Evolutionary conservation across 140 eudicot species (phyloP), one percentile per base, ranked within the genome.

Genomic region (Flaveria floridana): DNA sequence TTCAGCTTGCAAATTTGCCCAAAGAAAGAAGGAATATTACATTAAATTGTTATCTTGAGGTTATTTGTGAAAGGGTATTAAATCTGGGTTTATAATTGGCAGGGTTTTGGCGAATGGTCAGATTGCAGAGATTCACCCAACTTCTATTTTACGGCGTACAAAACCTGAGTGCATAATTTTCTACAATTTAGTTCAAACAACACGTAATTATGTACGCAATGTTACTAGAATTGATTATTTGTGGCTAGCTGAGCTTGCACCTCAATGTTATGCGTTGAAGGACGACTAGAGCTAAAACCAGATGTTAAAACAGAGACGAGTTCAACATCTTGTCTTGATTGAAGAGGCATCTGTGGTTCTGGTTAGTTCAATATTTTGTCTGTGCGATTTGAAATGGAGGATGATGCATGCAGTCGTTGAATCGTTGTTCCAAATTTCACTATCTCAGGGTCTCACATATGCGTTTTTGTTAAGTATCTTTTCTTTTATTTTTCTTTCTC

Each of bases 181-280:
- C 53, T 75, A 90, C 68, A 89, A 91, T 78, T 62, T 94, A 56
- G 91, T 94, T 72, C 86, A 86, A 81, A 94, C 99, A 2, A 87
- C 81, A 20, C 88, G 91, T 44, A 88, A 79, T 74, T 94, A 88
- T 64, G 82, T 94, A 42, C 95, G 96, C 53, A 88, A 91, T 79
- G 84, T 94, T 41, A 80, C 95, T 19, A 87, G 84, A 84, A 87
- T 94, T 66, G 99, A 94, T 79, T 87, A 87, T 82, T 73, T 88
- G 88, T 91, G 96, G 97, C 85, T 94, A 57, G 86, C 92, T 6
- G 97, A 94, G 85, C 87, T 94, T 51, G 99, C 97, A 67, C 99
- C 99, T 30, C 96, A 91, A 42, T 86, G 77, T 74, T 94, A 83
- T 72, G 87, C 95, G 68, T 70, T 85, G 78, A 83, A 80, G 76